Base-by-base conservation (phyloP, 495 filamentous ascomycete species). In the Talaromyces proteolyticus region DNA sequence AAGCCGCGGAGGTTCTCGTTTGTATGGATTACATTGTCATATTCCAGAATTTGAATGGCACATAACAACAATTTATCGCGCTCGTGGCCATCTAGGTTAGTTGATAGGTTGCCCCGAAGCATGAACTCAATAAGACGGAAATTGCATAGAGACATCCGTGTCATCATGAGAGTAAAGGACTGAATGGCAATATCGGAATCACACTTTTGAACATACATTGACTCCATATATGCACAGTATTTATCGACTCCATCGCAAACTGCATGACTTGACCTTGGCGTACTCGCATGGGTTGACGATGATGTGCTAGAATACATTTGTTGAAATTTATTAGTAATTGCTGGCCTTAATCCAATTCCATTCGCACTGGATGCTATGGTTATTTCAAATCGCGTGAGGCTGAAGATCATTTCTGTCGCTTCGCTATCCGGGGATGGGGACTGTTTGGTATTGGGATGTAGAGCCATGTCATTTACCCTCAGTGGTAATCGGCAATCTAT, bases 181-280 rank as follows among this genome's bases (percentile, higher is more conserved):
- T 82, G 76, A 34, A 87, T 64, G 5, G 84, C 84, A 17, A 83
- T 72, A 41, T 70, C 74, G 49, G 77, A 72, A 53, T 88, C 80
- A 59, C 80, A 85, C 37, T 76, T 67, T 42, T 69, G 67, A 12
- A 87, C 68, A 56, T 85, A 86, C 46, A 68, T 57, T 49, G 73
- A 61, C 63, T 59, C 43, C 58, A 71, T 53, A 64, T 75, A 66
- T 52, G 72, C 65, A 21, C 71, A 65, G 44, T 74, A 66, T n/a
- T 60, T 68, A 37, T 71, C 63, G 21, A 78, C 64, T 42, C 48
- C 53, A 5, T 58, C 12, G 40, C 40, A 11, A 14, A 17, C 37
- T 12, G 14, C 17, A 14, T 14, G 45, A 17, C 8, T 34, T 34
- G 29, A 8, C 8, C 14, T 34, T 2, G 17, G n/a, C 3, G 12